Conservation (phyloP, 106 monocot species). For the Dioscorea dumetorum region DNA sequence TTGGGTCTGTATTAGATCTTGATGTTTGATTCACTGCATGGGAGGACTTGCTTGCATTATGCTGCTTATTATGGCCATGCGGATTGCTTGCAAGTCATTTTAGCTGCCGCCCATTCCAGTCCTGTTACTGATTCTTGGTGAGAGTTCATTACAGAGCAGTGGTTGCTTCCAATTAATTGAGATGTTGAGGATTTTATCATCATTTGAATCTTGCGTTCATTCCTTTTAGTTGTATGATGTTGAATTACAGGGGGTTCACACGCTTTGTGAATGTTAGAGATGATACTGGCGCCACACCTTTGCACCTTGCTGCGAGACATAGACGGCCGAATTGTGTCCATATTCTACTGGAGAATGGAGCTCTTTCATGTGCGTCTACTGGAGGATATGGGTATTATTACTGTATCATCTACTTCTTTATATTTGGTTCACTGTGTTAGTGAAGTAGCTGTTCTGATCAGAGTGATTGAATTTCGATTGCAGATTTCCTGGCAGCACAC, state of each 20-base stretch:
- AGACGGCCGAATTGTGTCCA: slow-evolving; percentile 49
- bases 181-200: background rate
- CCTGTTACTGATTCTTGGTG: slow-evolving; percentile 77
- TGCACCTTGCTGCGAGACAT: slow-evolving; percentile 83
- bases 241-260: slow-evolving; percentile 74
- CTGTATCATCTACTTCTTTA: background rate
- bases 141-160: background rate
- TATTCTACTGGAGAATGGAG: slow-evolving; percentile 71
- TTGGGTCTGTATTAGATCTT: slow-evolving; percentile 47
- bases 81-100: slow-evolving; percentile 73
- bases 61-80: slow-evolving; percentile 84
- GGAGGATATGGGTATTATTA: slow-evolving; percentile 58
- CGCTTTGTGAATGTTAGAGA: slow-evolving; percentile 92
- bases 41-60: slow-evolving; percentile 85
- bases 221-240: background rate
- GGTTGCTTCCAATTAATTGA: background rate
- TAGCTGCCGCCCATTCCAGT: slow-evolving; percentile 53
- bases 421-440: no score
- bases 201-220: background rate
- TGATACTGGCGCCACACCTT: slow-evolving; percentile 74
- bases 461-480: background rate
- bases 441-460: no score
- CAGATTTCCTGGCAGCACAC: slow-evolving; percentile 31
- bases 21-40: slow-evolving; percentile 80
- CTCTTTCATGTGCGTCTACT: slow-evolving; percentile 73